These are phyloP conservation scores for Chrysoporthe deuterocubensis DNA, from an alignment of 2,329 filamentous ascomycete species.

Conservation along the genomic window DNA sequence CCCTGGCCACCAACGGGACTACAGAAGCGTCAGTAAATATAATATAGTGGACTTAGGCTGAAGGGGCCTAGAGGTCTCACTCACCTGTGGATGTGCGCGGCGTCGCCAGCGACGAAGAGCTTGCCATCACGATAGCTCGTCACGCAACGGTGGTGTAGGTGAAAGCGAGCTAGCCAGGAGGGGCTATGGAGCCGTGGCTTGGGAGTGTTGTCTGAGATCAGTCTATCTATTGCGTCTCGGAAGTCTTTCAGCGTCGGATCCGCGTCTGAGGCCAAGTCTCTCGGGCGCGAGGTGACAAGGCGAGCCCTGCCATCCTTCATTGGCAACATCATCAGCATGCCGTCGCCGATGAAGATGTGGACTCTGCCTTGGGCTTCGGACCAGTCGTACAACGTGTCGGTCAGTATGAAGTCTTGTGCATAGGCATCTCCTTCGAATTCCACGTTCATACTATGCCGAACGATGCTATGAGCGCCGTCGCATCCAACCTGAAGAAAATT, in stretches of 20 bases:
- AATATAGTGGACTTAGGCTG: too few relatives aligned
- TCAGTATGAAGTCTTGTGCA: conserved; percentile 48
- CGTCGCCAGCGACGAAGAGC: conserved; percentile 61
- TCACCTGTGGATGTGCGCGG: conserved; percentile 56
- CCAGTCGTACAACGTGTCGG: conserved; percentile 41
- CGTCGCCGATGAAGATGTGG: conserved; percentile 36
- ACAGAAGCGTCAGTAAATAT: neutral
- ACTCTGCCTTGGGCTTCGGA: conserved; percentile 20
- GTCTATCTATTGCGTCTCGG: conserved; percentile 35
- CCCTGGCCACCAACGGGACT: conserved; percentile 58
- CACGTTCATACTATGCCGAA: conserved; percentile 45
- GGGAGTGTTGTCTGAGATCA: conserved; percentile 36
- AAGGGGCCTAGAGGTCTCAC: neutral
- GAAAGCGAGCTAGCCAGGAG: conserved; percentile 40
- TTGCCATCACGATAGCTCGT: conserved; percentile 49
- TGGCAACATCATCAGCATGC: conserved; percentile 44
- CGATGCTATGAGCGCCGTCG: conserved; percentile 50
- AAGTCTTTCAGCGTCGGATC: conserved; percentile 40
- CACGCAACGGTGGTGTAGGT: conserved; percentile 48
- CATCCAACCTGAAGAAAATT: conserved; percentile 42
- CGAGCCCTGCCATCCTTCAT: conserved; percentile 36
- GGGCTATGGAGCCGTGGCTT: conserved; percentile 5
- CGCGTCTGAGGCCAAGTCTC: conserved; percentile 21
- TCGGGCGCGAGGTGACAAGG: conserved; percentile 27
- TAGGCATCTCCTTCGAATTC: conserved; percentile 48